Conservation (phyloP, 164 flowering plant species). For the Sextonia rubra region DNA sequence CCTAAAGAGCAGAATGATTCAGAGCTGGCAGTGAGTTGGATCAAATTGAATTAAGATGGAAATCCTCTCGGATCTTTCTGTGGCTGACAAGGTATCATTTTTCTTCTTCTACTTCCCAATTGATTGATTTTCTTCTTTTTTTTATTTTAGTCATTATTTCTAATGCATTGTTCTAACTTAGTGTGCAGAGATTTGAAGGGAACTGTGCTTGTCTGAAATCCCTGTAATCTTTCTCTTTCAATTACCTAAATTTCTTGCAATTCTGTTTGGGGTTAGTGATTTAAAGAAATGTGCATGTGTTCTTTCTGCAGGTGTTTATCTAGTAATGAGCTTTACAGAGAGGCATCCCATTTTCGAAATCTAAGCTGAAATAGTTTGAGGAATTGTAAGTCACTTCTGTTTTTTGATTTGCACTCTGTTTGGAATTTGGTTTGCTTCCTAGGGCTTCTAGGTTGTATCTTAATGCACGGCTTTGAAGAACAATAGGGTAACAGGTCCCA, state of each 20-base stretch:
- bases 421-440: not conserved
- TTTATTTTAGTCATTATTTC: too few species aligned
- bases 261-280: not conserved
- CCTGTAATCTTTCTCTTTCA: constrained; percentile 34
- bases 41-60: too few species aligned
- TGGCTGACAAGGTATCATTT: too few species aligned
- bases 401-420: not conserved
- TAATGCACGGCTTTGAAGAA: constrained; percentile 60
- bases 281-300: not conserved
- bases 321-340: constrained; percentile 64
- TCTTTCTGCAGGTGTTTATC: constrained; percentile 61
- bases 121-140: too few species aligned
- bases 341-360: constrained; percentile 74
- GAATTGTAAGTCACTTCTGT: constrained; percentile 44
- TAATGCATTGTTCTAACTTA: constrained; percentile 2
- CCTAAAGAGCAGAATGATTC: too few species aligned
- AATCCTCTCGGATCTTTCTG: too few species aligned
- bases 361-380: constrained; percentile 79
- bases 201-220: constrained; percentile 38
- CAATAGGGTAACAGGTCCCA: constrained; percentile 82
- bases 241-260: not conserved
- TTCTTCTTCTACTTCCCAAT: too few species aligned
- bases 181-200: too few species aligned
- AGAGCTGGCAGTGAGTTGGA: too few species aligned
- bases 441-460: not conserved